Conservation (phyloP, 108 stramenopile species). For the Fragilaria radians region DNA sequence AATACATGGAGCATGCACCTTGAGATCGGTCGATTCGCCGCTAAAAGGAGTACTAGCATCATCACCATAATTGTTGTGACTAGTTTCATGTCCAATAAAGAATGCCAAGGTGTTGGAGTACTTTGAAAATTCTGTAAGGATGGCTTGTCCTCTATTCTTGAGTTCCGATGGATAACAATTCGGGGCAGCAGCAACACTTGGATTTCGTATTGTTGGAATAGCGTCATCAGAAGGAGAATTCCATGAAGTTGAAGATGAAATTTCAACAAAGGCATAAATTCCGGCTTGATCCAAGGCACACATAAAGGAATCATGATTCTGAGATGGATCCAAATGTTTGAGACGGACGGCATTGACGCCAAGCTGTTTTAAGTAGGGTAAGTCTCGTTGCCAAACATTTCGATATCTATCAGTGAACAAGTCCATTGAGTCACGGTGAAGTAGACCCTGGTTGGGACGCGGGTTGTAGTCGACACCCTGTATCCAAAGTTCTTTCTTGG, state of each 20-base stretch:
- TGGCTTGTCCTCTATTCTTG: conserved; percentile 29
- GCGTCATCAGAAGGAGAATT: too few species aligned
- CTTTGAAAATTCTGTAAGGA: conserved; percentile 34
- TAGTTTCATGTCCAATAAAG: conserved; percentile 41
- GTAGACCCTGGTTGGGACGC: conserved; percentile 30
- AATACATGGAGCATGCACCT: conserved; percentile 38
- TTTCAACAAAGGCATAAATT: conserved; percentile 32
- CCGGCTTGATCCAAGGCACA: conserved; percentile 35
- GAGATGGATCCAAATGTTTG: conserved; percentile 28
- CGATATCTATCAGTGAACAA: conserved; percentile 32
- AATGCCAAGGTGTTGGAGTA: conserved; percentile 35
- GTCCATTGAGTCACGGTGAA: conserved; percentile 26
- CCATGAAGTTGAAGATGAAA: too few species aligned
- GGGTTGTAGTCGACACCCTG: conserved; percentile 45
- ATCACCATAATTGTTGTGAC: conserved; percentile 15
- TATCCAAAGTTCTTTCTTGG: conserved; percentile 29
- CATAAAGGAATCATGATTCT: conserved; percentile 42
- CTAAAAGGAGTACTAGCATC: neutral
- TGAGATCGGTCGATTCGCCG: conserved; percentile 9
- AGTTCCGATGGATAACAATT: conserved; percentile 27
- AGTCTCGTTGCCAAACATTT: conserved; percentile 30
- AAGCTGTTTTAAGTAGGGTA: conserved; percentile 24
- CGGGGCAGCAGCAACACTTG: conserved; percentile 22
- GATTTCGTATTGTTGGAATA: conserved; percentile 26
- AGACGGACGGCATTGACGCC: conserved; percentile 39